phyloP scores from a whole-genome alignment of 1,284 basidiomycete species.

The Bondarzewia mesenterica region DNA sequence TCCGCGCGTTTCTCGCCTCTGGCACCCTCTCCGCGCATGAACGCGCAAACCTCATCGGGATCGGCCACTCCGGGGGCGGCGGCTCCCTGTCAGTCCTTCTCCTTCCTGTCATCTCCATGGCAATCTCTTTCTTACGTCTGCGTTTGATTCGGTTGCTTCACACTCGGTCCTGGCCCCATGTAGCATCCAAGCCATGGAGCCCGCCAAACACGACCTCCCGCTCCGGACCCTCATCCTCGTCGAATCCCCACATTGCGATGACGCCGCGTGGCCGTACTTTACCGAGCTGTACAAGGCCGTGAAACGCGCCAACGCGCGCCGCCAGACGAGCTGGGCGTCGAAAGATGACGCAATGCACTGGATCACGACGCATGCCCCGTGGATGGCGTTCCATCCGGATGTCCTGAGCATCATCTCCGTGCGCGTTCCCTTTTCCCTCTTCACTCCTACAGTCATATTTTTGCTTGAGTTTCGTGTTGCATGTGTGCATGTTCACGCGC shows the following conservation, averaged over 20 bases:
- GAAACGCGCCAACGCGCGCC: slow-evolving; percentile 9
- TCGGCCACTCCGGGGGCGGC: slow-evolving; percentile 16
- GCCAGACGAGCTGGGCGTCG: slow-evolving; percentile 11
- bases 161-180: too few relatives aligned
- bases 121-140: background rate
- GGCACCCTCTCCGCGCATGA: slow-evolving; percentile 9
- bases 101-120: too few relatives aligned
- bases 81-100: background rate
- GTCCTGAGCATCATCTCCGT: slow-evolving; percentile 10
- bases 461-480: background rate
- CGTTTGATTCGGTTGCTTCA: background rate
- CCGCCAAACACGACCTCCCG: background rate
- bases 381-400: slow-evolving; percentile 13
- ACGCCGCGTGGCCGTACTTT: slow-evolving; percentile 10
- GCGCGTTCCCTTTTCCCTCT: background rate
- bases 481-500: background rate
- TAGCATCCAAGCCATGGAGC: background rate
- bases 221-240: slow-evolving; percentile 7
- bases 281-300: slow-evolving; percentile 7
- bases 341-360: slow-evolving; percentile 13
- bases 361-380: slow-evolving; percentile 11
- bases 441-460: background rate
- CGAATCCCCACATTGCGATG: slow-evolving; percentile 12
- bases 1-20: slow-evolving; percentile 12
- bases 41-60: slow-evolving; percentile 10